These are phyloP conservation scores for Paulownia fortunei DNA, from an alignment of 257 asterid species.

Conservation along the genomic window DNA sequence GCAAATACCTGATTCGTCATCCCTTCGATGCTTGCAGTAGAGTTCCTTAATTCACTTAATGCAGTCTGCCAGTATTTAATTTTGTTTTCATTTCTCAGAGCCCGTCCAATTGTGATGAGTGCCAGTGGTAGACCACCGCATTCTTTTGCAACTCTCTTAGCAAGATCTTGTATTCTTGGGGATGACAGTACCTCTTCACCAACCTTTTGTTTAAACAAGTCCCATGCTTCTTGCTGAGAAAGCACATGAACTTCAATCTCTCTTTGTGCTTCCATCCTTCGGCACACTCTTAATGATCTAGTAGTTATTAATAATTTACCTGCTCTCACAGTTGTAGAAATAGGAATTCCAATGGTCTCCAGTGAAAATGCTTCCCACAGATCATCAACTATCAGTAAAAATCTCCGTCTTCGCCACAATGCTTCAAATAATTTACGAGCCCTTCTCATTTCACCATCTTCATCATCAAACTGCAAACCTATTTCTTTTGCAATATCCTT, in stretches of 20 bases:
- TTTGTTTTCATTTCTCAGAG: constrained; percentile 34
- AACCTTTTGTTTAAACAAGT: constrained; percentile 38
- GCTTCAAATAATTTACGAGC: constrained; percentile 22
- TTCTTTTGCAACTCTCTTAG: constrained; percentile 33
- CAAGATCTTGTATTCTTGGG: constrained; percentile 23
- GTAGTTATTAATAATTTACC: background rate
- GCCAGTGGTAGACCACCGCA: constrained; percentile 47
- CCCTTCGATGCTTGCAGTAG: constrained; percentile 30
- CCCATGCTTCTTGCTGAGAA: constrained; percentile 26
- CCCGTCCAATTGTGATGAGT: constrained; percentile 37
- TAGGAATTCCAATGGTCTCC: constrained; percentile 5
- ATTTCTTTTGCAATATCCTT: constrained; percentile 32
- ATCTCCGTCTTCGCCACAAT: constrained; percentile 16
- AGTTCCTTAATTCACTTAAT: constrained; percentile 30
- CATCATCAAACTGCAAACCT: constrained; percentile 22
- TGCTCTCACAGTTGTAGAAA: background rate
- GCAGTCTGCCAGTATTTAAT: constrained; percentile 32
- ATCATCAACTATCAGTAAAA: constrained; percentile 41
- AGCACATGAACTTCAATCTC: background rate
- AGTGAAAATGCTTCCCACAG: constrained; percentile 34
- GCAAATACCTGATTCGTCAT: constrained; percentile 35
- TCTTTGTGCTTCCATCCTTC: background rate
- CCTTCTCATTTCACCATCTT: constrained; percentile 27
- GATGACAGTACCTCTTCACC: constrained; percentile 27
- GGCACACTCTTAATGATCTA: background rate